Conservation (phyloP, 2,329 filamentous ascomycete species). For the Penicillium janthinellum region DNA sequence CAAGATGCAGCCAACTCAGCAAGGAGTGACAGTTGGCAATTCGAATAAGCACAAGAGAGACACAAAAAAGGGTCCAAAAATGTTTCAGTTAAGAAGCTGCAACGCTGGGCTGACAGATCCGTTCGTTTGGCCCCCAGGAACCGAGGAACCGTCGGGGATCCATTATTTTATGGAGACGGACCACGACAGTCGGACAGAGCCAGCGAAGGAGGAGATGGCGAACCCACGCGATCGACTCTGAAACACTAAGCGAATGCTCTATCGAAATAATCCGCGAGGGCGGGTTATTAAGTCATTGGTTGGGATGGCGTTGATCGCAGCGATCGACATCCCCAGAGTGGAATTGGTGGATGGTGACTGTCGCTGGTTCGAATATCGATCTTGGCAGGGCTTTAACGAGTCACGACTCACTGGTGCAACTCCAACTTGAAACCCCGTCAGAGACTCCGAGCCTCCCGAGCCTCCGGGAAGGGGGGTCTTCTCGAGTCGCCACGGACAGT, state of each 20-base stretch:
- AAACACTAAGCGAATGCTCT: conserved; percentile 18
- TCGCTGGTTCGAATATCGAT: neutral
- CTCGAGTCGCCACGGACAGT: neutral
- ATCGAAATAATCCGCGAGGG: conserved; percentile 12
- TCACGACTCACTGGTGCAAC: neutral
- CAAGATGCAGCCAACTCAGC: neutral
- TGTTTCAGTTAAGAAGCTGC: conserved; percentile 8
- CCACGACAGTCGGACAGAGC: neutral
- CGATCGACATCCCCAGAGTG: conserved; percentile 13
- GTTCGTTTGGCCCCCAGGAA: conserved; percentile 11
- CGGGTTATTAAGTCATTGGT: conserved; percentile 16
- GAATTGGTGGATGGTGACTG: conserved; percentile 2
- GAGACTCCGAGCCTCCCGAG: neutral
- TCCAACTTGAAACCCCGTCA: conserved; percentile 3
- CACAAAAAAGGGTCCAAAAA: neutral
- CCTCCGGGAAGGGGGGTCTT: neutral
- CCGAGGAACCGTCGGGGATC: conserved; percentile 11
- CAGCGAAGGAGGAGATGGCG: conserved; percentile 14
- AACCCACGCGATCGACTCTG: conserved; percentile 14
- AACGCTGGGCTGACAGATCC: neutral
- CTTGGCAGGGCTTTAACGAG: neutral
- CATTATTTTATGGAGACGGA: conserved; percentile 12
- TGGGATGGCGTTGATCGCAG: conserved; percentile 9
- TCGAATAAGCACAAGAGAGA: neutral
- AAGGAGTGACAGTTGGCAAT: neutral